Evolutionary conservation across 2,329 filamentous ascomycete genomes (phyloP).

Genomic region (Fonsecaea pedrosoi): DNA sequence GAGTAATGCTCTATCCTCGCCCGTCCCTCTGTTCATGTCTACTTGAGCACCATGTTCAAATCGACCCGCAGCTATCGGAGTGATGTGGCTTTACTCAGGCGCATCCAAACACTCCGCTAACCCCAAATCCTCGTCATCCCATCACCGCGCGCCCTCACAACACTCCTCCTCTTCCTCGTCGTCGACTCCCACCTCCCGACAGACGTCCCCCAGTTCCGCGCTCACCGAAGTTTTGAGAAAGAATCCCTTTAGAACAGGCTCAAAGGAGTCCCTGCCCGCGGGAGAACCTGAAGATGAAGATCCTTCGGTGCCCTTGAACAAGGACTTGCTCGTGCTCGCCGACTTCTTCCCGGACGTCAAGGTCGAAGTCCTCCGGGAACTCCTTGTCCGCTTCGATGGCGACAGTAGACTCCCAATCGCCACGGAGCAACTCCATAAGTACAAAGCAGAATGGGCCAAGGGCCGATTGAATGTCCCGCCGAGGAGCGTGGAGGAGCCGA

Average conservation of each 20-base stretch:
- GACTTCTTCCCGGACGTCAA: slow-evolving; percentile 55
- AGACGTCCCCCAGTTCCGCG: slow-evolving; percentile 45
- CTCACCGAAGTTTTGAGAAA: slow-evolving; percentile 53
- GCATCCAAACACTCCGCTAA: slow-evolving; percentile 34
- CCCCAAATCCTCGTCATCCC: slow-evolving; percentile 9
- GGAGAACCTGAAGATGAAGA: slow-evolving; percentile 43
- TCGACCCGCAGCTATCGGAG: slow-evolving; percentile 19
- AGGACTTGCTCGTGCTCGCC: slow-evolving; percentile 49
- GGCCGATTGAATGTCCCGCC: slow-evolving; percentile 53
- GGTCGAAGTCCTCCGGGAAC: slow-evolving; percentile 56
- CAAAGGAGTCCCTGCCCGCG: slow-evolving; percentile 24
- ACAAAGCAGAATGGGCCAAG: slow-evolving; percentile 56
- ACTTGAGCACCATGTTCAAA: slow-evolving; percentile 34
- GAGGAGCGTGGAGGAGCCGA: slow-evolving; percentile 36
- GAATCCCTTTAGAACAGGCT: slow-evolving; percentile 49
- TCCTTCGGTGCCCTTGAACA: slow-evolving; percentile 50
- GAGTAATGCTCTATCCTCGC: slow-evolving; percentile 5
- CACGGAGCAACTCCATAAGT: slow-evolving; percentile 55
- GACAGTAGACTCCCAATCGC: slow-evolving; percentile 55
- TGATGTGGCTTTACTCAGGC: slow-evolving; percentile 36
- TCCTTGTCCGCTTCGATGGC: slow-evolving; percentile 55
- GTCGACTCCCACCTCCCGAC: slow-evolving; percentile 26
- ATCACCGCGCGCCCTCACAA: neutral
- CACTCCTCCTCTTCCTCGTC: slow-evolving; percentile 16
- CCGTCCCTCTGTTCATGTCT: slow-evolving; percentile 3